Conservation (phyloP, 2,329 filamentous ascomycete genomes). For the Claviceps sp. region DNA sequence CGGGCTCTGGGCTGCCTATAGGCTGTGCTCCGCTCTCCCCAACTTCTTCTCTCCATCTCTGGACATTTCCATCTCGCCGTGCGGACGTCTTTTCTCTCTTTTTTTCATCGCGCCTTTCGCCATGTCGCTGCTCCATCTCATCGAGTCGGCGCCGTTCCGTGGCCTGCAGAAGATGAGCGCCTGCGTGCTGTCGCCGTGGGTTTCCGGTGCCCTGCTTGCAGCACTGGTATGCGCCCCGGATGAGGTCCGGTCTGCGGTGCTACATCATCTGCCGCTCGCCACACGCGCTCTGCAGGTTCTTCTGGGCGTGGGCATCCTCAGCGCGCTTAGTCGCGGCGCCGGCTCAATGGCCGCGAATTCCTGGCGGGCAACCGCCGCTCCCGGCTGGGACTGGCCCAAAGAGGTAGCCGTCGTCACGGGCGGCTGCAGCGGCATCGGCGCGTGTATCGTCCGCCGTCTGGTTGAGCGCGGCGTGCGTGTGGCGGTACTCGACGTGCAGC, state of each 20-base stretch:
- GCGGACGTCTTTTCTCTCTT: neutral
- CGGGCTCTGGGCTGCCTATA: too few relatives aligned
- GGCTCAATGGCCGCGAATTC: constrained; percentile 17
- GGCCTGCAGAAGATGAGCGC: constrained; percentile 3
- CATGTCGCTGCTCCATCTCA: constrained; percentile 5
- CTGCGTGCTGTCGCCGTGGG: constrained; percentile 6
- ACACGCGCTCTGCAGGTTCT: constrained; percentile 8
- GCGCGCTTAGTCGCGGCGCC: constrained; percentile 12
- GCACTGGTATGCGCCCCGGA: constrained; percentile 6
- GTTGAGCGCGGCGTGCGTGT: constrained; percentile 40
- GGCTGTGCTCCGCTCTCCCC: neutral
- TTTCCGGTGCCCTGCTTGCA: constrained; percentile 9
- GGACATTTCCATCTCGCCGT: neutral
- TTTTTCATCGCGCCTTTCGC: neutral
- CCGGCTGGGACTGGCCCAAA: constrained; percentile 22
- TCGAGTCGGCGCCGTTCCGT: constrained; percentile 8
- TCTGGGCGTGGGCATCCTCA: constrained; percentile 13
- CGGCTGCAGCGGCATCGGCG: constrained; percentile 29
- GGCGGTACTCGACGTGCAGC: constrained; percentile 50
- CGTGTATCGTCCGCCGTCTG: constrained; percentile 20
- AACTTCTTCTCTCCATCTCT: neutral
- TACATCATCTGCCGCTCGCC: constrained; percentile 2
- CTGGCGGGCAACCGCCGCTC: constrained; percentile 12
- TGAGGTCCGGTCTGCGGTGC: neutral
- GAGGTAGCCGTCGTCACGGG: constrained; percentile 32